Base-by-base conservation (phyloP, 139 green algal genomes). In the Pleodorina starrii region DNA sequence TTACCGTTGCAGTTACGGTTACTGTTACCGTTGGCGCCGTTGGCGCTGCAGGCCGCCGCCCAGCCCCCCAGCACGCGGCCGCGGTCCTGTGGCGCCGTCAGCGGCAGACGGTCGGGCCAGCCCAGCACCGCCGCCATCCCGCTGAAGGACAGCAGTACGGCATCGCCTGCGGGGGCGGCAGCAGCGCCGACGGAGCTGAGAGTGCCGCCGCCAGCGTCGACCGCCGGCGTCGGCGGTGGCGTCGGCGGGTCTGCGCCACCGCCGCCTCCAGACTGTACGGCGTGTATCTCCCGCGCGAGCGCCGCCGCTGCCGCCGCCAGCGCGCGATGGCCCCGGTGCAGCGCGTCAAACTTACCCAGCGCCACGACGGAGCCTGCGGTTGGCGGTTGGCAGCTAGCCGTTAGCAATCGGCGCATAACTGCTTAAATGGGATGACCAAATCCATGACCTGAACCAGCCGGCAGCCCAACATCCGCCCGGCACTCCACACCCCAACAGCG, bases 281-380 rank as follows among this genome's bases (percentile, higher is more conserved):
- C 74, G 44, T 36, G 46, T 1, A 86, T 43, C 25, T 86, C 46
- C 35, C 63, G 10, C 2, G 43, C 66, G 11, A 88, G 32, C 2
- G 5, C 19, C 12, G 66, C 83, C n/a, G 83, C 83, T 21, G 83
- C 69, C 1, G 81, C 32, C 35, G 94, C 96, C 35, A 99, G 90
- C 36, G 91, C 85, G 27, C 92, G 85, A 91, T 99, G 97, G 21
- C 97, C 97, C 1, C 92, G 87, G 92, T 99, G 97, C 82, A 99
- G 91, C 2, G 97, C 97, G 83, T 99, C 97, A 87, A 99, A 99
- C 92, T 99, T 99, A 32, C 97, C 97, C 16, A 99, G 91, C 0
- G 96, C 97, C 0, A 98, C 95, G 14, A 97, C 81, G 0, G 94
- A 88, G 3, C 75, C 82, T 82, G 86, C 2, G 43, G 43, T 40